Percentiles rank a stretch among this genome's conserved stretches.
Conservation (phyloP, 1,284 basidiomycete species). For the Ceratobasidium papillatum region DNA sequence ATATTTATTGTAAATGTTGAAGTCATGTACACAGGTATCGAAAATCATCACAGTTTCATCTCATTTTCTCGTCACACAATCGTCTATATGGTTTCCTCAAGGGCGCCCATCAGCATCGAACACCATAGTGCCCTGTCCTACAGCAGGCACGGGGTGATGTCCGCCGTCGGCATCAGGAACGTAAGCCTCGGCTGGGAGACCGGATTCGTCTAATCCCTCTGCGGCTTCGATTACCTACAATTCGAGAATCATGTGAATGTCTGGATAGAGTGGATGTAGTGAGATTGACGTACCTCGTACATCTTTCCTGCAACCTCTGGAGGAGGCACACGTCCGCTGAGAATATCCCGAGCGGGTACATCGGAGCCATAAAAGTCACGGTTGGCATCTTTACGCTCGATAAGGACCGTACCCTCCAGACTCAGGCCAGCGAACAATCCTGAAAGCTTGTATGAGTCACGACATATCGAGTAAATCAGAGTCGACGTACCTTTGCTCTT, state of each 20-base stretch:
- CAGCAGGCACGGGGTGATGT: constrained; percentile 61
- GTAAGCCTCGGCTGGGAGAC: constrained; percentile 81
- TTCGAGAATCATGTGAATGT: background rate
- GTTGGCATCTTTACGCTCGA: constrained; percentile 95
- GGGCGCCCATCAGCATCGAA: constrained; percentile 67
- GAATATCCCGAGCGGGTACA: constrained; percentile 88
- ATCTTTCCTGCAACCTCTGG: constrained; percentile 93
- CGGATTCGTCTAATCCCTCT: constrained; percentile 74
- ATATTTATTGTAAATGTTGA: background rate
- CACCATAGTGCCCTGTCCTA: constrained; percentile 56
- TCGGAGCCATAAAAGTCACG: constrained; percentile 94
- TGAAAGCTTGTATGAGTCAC: constrained; percentile 51
- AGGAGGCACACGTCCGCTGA: constrained; percentile 91
- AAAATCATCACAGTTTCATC: constrained; percentile 14
- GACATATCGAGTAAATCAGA: constrained; percentile 8
- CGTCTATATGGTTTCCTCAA: constrained; percentile 2
- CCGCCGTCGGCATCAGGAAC: constrained; percentile 74
- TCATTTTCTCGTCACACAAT: background rate
- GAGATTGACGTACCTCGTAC: constrained; percentile 66
- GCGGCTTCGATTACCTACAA: constrained; percentile 75
- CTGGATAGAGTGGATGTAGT: background rate
- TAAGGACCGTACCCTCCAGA: constrained; percentile 92
- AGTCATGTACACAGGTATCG: constrained; percentile 37
- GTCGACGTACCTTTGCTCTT: constrained; percentile 82
- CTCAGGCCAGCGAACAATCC: constrained; percentile 96